Percentiles rank a stretch among this genome's conserved stretches.
phyloP scores from a whole-genome alignment of 169 alveolate genomes.

The Plasmodium gallinaceum region DNA sequence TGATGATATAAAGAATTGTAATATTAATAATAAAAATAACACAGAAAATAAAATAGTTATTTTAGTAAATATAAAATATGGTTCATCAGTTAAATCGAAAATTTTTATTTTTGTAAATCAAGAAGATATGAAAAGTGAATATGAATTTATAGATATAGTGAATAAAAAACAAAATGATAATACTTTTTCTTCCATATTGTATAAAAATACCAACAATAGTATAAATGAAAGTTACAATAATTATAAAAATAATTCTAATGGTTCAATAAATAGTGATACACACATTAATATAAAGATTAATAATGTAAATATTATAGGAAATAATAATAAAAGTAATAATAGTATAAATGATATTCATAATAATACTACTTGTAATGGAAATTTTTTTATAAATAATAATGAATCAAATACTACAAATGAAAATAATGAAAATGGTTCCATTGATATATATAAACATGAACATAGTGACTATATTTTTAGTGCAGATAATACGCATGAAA shows the following conservation, averaged over 20 bases:
- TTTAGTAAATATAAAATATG: slow-evolving; percentile 47
- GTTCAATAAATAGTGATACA: slow-evolving; percentile 18
- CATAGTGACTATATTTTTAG: slow-evolving; percentile 6
- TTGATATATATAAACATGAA: slow-evolving; percentile 18
- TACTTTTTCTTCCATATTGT: neutral
- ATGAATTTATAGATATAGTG: slow-evolving; percentile 11
- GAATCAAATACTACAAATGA: neutral
- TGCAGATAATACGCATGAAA: neutral
- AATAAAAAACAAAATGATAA: slow-evolving; percentile 5
- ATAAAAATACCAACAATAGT: no score
- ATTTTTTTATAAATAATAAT: no score
- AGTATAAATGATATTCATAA: neutral
- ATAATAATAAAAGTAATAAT: neutral
- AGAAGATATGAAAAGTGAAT: slow-evolving; percentile 26
- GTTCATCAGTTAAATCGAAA: slow-evolving; percentile 43
- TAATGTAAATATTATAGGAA: neutral
- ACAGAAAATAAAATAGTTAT: slow-evolving; percentile 33
- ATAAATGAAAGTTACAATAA: slow-evolving; percentile 15
- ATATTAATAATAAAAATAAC: neutral
- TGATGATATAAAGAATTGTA: slow-evolving; percentile 39
- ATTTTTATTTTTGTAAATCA: slow-evolving; percentile 47
- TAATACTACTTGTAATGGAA: neutral
- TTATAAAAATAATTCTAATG: neutral
- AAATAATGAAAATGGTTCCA: neutral
- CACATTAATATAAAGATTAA: neutral